Percentiles rank a stretch among this genome's conserved stretches.
These are phyloP conservation scores for Kurtzmaniella quercitrusa DNA, from an alignment of 1,139 yeast species.

Conservation along the genomic window DNA sequence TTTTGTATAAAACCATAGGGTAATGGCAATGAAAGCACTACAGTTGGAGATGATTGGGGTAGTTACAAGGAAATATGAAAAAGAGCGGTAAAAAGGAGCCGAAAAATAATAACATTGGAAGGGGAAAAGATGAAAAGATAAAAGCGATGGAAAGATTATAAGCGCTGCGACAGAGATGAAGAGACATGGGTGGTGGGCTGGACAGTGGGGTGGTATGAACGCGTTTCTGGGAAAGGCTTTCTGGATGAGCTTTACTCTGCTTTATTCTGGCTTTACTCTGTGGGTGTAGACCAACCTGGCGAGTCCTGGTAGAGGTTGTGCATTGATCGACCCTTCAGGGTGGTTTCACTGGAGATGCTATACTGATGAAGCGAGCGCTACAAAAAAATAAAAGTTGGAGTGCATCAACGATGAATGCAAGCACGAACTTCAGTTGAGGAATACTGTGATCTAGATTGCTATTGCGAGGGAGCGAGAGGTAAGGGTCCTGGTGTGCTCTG, in stretches of 20 bases:
- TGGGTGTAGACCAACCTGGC: too few species aligned
- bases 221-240: background rate
- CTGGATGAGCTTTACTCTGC: background rate
- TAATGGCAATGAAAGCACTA: background rate
- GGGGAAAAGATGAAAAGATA: background rate
- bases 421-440: background rate
- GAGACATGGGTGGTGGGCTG: background rate
- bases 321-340: too few species aligned
- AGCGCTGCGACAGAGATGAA: background rate
- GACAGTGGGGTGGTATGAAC: background rate
- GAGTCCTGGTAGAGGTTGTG: too few species aligned
- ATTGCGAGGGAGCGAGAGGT: too few species aligned
- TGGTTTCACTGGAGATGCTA: too few species aligned
- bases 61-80: background rate
- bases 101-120: background rate
- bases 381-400: background rate
- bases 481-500: too few species aligned
- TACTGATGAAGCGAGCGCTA: background rate
- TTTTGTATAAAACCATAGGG: slow-evolving; percentile 61
- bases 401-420: background rate
- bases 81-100: background rate
- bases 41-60: background rate
- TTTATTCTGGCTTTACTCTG: too few species aligned
- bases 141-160: background rate
- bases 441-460: too few species aligned